Conservation (phyloP, 371 early-diverging fungal species). For the Mortierella sp. region DNA sequence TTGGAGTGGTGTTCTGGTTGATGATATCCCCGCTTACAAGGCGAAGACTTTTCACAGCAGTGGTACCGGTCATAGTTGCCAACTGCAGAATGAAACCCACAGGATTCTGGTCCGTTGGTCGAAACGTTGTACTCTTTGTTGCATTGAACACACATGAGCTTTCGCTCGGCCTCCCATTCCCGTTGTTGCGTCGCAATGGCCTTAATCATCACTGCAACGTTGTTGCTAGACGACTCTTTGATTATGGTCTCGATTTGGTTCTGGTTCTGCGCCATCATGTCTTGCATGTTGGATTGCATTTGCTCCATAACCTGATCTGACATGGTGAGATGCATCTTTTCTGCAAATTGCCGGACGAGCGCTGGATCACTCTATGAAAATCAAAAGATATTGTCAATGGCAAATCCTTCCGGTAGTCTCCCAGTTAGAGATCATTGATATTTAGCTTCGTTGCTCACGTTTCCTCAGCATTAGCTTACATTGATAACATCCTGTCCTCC, state of each 20-base stretch:
- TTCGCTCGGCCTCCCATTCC: conserved; percentile 37
- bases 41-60: conserved; percentile 47
- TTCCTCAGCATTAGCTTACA: conserved; percentile 6
- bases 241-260: conserved; percentile 35
- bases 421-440: too few relatives aligned
- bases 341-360: conserved; percentile 51
- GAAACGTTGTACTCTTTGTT: conserved; percentile 42
- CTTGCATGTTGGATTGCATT: conserved; percentile 43
- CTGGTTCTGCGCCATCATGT: conserved; percentile 34
- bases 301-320: conserved; percentile 53
- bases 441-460: too few relatives aligned
- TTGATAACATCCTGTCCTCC: conserved; percentile 51
- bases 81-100: conserved; percentile 52
- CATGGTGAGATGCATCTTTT: conserved; percentile 35
- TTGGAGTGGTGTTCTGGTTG: conserved; percentile 54
- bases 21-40: conserved; percentile 52
- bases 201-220: conserved; percentile 44
- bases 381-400: not conserved
- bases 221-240: conserved; percentile 37
- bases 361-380: conserved; percentile 46
- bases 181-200: conserved; percentile 28
- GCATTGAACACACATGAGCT: conserved; percentile 56
- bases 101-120: conserved; percentile 53
- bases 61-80: conserved; percentile 28
- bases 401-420: too few relatives aligned